Conservation (phyloP, 2,329 filamentous ascomycete species). For the Ophiostoma pallidulum region DNA sequence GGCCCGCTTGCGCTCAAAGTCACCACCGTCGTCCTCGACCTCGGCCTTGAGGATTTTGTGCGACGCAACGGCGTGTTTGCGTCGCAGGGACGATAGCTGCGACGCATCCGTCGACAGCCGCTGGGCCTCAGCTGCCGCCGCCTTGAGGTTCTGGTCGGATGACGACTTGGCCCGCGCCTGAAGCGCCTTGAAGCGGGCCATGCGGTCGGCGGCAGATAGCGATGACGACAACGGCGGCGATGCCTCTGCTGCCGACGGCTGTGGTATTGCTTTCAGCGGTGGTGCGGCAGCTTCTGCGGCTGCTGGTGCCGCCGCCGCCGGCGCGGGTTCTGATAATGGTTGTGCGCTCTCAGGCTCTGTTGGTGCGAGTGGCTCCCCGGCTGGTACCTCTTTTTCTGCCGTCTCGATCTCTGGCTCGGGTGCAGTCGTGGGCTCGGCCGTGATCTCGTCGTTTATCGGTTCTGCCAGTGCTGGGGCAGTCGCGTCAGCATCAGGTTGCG, state of each 20-base stretch:
- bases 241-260: background rate
- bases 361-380: background rate
- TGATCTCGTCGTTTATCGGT: background rate
- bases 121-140: slow-evolving; percentile 74
- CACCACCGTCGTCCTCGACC: slow-evolving; percentile 71
- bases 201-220: slow-evolving; percentile 40
- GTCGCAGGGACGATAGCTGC: slow-evolving; percentile 67
- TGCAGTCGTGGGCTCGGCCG: too few relatives aligned
- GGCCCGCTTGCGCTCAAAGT: slow-evolving; percentile 94
- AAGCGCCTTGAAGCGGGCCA: slow-evolving; percentile 78
- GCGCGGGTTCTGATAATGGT: too few relatives aligned
- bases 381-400: background rate
- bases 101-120: slow-evolving; percentile 68
- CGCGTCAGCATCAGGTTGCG: background rate
- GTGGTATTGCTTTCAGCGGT: too few relatives aligned
- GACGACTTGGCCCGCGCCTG: slow-evolving; percentile 70
- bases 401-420: background rate
- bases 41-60: slow-evolving; percentile 93
- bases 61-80: slow-evolving; percentile 76
- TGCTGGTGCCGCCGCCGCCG: background rate
- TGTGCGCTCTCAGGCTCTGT: too few relatives aligned
- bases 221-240: background rate
- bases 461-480: background rate
- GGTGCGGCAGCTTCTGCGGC: background rate
- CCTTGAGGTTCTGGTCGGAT: slow-evolving; percentile 67